These are phyloP conservation scores for Ensete glaucum DNA, from an alignment of 176 grass and related monocot genomes.

Conservation along the genomic window DNA sequence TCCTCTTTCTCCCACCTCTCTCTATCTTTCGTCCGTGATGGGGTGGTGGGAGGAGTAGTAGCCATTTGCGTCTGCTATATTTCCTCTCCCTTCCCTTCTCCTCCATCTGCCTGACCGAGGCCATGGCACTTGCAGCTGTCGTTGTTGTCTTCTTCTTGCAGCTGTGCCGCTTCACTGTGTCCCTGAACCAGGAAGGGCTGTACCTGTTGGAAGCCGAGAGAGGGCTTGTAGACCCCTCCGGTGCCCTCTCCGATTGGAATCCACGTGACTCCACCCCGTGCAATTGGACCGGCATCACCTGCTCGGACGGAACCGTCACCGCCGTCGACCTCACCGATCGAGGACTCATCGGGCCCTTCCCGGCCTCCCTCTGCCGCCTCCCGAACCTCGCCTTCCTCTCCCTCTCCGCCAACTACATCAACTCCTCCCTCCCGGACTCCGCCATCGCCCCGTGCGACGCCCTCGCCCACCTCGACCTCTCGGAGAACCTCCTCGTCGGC, in stretches of 20 bases:
- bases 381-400: conserved; percentile 37
- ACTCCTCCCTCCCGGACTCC: conserved; percentile 30
- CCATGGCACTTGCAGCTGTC: too few species aligned
- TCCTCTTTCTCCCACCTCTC: too few species aligned
- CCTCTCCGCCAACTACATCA: conserved; percentile 60
- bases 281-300: conserved; percentile 60
- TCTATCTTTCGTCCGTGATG: too few species aligned
- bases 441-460: conserved; percentile 12
- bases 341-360: conserved; percentile 46
- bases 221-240: conserved; percentile 20
- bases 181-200: conserved; percentile 47
- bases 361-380: conserved; percentile 49
- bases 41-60: too few species aligned
- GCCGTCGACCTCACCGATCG: conserved; percentile 19
- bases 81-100: too few species aligned
- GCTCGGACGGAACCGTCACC: conserved; percentile 23
- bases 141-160: background rate
- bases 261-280: conserved; percentile 40
- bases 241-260: conserved; percentile 42
- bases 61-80: too few species aligned
- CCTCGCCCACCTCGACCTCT: conserved; percentile 57
- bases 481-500: conserved; percentile 46
- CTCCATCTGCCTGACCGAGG: too few species aligned
- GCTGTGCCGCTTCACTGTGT: background rate
- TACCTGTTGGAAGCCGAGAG: conserved; percentile 51